Evolutionary conservation across 768 basidiomycete species (phyloP).

Genomic region (Melanogaster broomeanus): DNA sequence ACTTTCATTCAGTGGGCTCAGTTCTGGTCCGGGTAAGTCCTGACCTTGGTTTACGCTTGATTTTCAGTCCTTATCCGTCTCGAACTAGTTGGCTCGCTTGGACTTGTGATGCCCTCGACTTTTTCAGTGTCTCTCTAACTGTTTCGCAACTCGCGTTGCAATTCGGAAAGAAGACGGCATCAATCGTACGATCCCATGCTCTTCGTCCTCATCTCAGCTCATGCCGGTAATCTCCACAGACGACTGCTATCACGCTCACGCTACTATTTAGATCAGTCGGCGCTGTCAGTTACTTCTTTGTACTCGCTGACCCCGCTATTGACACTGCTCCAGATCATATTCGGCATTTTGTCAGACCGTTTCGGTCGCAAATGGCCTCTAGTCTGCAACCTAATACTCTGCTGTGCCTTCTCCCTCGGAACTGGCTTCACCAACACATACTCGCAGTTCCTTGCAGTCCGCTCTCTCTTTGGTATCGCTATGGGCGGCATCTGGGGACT

Average conservation of each 20-base stretch:
- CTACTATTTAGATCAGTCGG: conserved; percentile 87
- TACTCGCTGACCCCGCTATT: neutral
- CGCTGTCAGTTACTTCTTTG: conserved; percentile 44
- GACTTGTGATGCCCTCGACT: conserved; percentile 87
- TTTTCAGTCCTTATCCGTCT: neutral
- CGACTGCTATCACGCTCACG: conserved; percentile 87
- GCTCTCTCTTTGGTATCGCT: conserved; percentile 82
- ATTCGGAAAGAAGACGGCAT: conserved; percentile 43
- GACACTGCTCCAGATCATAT: conserved; percentile 47
- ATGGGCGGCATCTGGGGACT: conserved; percentile 94
- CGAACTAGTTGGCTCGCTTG: conserved; percentile 75
- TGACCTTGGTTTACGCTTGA: neutral
- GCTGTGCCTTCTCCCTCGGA: conserved; percentile 73
- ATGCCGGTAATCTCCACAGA: conserved; percentile 39
- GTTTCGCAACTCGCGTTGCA: conserved; percentile 47
- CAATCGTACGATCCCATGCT: conserved; percentile 40
- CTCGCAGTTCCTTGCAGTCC: conserved; percentile 74
- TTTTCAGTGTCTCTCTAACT: conserved; percentile 74
- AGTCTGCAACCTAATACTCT: conserved; percentile 70
- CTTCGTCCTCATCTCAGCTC: neutral
- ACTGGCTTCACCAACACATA: conserved; percentile 82
- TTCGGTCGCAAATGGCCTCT: conserved; percentile 95
- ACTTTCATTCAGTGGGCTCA: conserved; percentile 58
- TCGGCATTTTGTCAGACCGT: conserved; percentile 85
- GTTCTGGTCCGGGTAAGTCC: conserved; percentile 56